These are phyloP conservation scores for Ceratocystis alfenasii DNA, from an alignment of 2,329 filamentous ascomycete species.

Conservation along the genomic window DNA sequence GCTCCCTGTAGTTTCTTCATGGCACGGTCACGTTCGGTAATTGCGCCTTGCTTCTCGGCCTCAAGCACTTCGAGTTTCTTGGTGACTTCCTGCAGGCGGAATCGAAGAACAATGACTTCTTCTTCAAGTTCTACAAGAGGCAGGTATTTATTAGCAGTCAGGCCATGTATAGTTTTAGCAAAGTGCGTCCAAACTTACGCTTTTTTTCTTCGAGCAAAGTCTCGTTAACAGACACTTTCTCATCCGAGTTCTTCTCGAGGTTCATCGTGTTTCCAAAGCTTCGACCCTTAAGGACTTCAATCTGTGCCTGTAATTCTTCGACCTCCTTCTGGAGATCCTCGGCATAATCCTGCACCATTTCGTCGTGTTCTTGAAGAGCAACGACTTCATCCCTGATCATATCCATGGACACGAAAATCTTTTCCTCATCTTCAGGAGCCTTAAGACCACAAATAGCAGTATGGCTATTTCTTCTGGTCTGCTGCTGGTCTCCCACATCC, in stretches of 20 bases:
- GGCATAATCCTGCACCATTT: slow-evolving; percentile 43
- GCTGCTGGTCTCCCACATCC: slow-evolving; percentile 32
- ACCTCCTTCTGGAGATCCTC: slow-evolving; percentile 42
- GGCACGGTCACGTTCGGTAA: slow-evolving; percentile 53
- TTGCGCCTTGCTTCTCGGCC: slow-evolving; percentile 50
- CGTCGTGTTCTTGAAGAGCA: slow-evolving; percentile 44
- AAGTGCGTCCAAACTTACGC: slow-evolving; percentile 35
- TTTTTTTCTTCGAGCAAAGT: slow-evolving; percentile 42
- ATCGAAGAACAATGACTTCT: slow-evolving; percentile 47
- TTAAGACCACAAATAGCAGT: slow-evolving; percentile 40
- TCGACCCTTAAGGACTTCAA: slow-evolving; percentile 34
- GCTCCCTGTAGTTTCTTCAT: slow-evolving; percentile 50
- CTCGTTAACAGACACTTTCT: slow-evolving; percentile 24
- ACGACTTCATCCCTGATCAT: slow-evolving; percentile 48
- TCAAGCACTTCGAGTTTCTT: slow-evolving; percentile 51
- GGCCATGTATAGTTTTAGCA: neutral
- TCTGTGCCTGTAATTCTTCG: slow-evolving; percentile 38
- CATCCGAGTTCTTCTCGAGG: slow-evolving; percentile 21
- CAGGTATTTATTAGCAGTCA: neutral
- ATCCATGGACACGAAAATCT: slow-evolving; percentile 50
- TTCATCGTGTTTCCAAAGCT: slow-evolving; percentile 31
- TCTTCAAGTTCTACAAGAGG: slow-evolving; percentile 41
- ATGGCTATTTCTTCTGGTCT: slow-evolving; percentile 30
- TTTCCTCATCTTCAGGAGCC: slow-evolving; percentile 43
- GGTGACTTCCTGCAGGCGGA: slow-evolving; percentile 49